phyloP scores from a whole-genome alignment of 2,329 filamentous ascomycete genomes.

The Capronia americana region DNA sequence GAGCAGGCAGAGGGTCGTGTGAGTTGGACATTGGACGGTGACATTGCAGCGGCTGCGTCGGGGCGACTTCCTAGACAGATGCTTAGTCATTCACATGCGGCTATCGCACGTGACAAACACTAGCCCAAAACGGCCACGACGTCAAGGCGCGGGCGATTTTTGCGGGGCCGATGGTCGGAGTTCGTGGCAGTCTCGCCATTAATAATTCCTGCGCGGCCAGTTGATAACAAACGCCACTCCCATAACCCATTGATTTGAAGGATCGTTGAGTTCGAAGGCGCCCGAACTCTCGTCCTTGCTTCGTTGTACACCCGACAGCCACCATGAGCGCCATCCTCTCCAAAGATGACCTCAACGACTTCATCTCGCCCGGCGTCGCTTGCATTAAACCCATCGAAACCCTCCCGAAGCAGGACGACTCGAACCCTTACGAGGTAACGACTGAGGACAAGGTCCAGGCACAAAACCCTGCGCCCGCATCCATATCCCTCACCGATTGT shows the following conservation, averaged over 20 bases:
- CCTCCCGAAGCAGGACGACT: slow-evolving; percentile 68
- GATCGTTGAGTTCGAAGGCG: neutral
- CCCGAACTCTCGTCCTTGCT: neutral
- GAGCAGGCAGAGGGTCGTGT: neutral
- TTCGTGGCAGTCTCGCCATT: slow-evolving; percentile 17
- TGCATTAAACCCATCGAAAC: slow-evolving; percentile 98
- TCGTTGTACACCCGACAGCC: neutral
- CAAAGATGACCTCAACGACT: slow-evolving; percentile 96
- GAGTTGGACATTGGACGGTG: neutral
- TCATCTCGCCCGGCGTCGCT: slow-evolving; percentile 95
- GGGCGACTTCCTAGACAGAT: neutral
- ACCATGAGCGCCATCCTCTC: slow-evolving; percentile 96
- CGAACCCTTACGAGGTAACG: slow-evolving; percentile 77
- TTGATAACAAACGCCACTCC: slow-evolving; percentile 3
- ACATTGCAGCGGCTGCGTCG: neutral
- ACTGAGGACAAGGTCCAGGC: slow-evolving; percentile 78
- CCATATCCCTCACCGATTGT: slow-evolving; percentile 96
- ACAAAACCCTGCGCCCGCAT: slow-evolving; percentile 71
- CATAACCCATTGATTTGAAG: neutral
- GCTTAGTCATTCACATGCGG: neutral
- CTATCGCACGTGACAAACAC: neutral
- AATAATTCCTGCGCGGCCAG: slow-evolving; percentile 20
- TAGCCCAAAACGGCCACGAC: neutral
- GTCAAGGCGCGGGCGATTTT: neutral
- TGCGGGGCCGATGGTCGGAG: slow-evolving; percentile 16